Conservation (phyloP, 1,284 basidiomycete genomes). For the Mycena sp. region DNA sequence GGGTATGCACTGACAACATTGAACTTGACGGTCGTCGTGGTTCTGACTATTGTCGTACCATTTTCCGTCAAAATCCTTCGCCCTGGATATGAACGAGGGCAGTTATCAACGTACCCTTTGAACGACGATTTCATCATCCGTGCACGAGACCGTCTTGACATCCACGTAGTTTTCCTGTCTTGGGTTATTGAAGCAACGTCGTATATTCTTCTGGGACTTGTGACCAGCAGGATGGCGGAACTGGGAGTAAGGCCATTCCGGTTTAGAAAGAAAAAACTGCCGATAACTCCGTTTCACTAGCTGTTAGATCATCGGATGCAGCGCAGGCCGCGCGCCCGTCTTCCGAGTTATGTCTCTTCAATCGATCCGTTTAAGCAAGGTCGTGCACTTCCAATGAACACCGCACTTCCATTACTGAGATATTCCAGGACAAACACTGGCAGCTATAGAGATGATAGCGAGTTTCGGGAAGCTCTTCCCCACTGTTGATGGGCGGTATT, state of each 20-base stretch:
- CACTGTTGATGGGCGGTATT: slow-evolving; percentile 19
- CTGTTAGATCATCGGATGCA: slow-evolving; percentile 16
- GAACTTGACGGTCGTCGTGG: slow-evolving; percentile 3
- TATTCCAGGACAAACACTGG: slow-evolving; percentile 21
- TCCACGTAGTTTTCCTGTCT: slow-evolving; percentile 13
- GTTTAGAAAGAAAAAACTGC: neutral
- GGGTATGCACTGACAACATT: slow-evolving; percentile 20
- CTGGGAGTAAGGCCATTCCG: neutral
- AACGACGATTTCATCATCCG: neutral
- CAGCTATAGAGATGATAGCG: slow-evolving; percentile 21
- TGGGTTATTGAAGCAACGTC: slow-evolving; percentile 10
- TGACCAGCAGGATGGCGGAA: slow-evolving; percentile 7
- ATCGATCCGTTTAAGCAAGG: slow-evolving; percentile 15
- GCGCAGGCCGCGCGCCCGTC: slow-evolving; percentile 17
- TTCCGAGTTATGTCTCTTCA: slow-evolving; percentile 18
- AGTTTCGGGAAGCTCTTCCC: slow-evolving; percentile 21
- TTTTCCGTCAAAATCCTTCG: slow-evolving; percentile 1
- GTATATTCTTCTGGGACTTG: slow-evolving; percentile 6
- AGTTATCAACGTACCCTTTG: too few species aligned
- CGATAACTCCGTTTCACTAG: neutral
- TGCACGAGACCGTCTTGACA: slow-evolving; percentile 12
- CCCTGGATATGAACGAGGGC: neutral
- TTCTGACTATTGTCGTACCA: slow-evolving; percentile 13
- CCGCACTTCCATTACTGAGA: neutral
- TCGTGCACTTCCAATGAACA: neutral